phyloP scores from a whole-genome alignment of 2,329 filamentous ascomycete genomes.

The Sporothrix variecibatus region DNA sequence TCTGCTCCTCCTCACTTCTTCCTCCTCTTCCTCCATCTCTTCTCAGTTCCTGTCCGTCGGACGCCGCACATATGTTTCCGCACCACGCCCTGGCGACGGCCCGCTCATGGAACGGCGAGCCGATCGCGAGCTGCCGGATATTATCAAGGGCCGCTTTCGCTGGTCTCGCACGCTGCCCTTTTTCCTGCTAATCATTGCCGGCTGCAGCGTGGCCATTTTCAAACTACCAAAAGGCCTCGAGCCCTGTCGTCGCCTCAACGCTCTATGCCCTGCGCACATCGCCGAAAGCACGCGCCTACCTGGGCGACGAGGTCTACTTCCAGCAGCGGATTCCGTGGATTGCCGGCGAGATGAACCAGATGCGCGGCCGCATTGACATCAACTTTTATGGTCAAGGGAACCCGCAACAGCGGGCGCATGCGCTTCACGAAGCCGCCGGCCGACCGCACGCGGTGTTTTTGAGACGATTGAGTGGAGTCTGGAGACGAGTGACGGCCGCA shows the following conservation, averaged over 20 bases:
- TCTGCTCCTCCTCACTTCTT: conserved; percentile 11
- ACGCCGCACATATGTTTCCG: conserved; percentile 52
- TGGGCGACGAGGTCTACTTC: conserved; percentile 89
- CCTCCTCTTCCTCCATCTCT: background rate
- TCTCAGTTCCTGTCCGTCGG: background rate
- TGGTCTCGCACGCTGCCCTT: conserved; percentile 77
- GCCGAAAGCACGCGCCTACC: conserved; percentile 67
- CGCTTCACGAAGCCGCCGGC: conserved; percentile 76
- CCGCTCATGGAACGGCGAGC: conserved; percentile 66
- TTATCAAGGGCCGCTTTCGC: conserved; percentile 51
- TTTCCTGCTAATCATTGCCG: conserved; percentile 71
- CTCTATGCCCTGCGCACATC: conserved; percentile 90
- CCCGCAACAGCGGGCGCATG: conserved; percentile 69
- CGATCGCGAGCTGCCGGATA: conserved; percentile 65
- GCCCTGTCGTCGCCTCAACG: conserved; percentile 79
- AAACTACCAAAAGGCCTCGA: conserved; percentile 99
- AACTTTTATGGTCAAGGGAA: conserved; percentile 86
- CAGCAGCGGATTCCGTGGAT: conserved; percentile 80
- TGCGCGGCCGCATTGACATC: conserved; percentile 89
- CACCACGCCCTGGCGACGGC: conserved; percentile 61
- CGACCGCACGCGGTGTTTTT: conserved; percentile 63
- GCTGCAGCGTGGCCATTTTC: conserved; percentile 84
- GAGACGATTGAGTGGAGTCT: conserved; percentile 91
- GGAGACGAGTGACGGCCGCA: conserved; percentile 60
- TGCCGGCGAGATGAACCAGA: conserved; percentile 83